These are phyloP conservation scores for Trichopus zeylanicus DNA, from an alignment of 116 monocot species.

Conservation along the genomic window DNA sequence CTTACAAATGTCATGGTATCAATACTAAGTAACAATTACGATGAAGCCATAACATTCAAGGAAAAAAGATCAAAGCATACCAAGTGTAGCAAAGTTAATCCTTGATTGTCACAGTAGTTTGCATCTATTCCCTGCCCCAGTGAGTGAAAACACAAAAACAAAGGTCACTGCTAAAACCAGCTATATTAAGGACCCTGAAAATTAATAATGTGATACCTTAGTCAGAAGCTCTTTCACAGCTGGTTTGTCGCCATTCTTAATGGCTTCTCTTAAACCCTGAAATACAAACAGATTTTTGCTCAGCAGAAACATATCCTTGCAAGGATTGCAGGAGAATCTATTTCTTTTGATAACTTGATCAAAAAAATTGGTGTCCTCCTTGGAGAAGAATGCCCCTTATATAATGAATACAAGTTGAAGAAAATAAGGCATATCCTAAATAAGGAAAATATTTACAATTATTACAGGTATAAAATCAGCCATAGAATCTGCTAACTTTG, in stretches of 20 bases:
- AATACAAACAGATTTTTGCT: not conserved
- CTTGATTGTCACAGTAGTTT: conserved; percentile 93
- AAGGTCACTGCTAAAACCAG: conserved; percentile 1
- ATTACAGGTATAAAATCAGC: too few species aligned
- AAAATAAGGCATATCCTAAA: too few species aligned
- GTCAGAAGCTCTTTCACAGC: conserved; percentile 75
- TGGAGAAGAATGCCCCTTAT: too few species aligned
- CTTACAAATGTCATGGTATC: too few species aligned
- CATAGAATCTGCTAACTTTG: too few species aligned
- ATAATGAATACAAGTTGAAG: too few species aligned
- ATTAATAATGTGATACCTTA: conserved; percentile 35
- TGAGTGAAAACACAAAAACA: conserved; percentile 10
- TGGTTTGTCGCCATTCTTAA: conserved; percentile 60
- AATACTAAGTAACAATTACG: too few species aligned
- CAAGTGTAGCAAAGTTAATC: conserved; percentile 80
- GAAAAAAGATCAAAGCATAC: conserved; percentile 24
- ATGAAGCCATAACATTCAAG: not conserved
- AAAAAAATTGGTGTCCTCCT: too few species aligned
- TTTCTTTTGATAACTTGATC: too few species aligned
- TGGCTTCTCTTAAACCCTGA: conserved; percentile 96
- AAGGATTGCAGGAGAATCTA: not conserved
- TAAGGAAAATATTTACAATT: too few species aligned
- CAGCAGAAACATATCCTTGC: not conserved
- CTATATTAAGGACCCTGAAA: not conserved
- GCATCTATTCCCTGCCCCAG: conserved; percentile 82